Conservation (phyloP, 2,329 filamentous ascomycete genomes). For the Aureobasidium sp. region DNA sequence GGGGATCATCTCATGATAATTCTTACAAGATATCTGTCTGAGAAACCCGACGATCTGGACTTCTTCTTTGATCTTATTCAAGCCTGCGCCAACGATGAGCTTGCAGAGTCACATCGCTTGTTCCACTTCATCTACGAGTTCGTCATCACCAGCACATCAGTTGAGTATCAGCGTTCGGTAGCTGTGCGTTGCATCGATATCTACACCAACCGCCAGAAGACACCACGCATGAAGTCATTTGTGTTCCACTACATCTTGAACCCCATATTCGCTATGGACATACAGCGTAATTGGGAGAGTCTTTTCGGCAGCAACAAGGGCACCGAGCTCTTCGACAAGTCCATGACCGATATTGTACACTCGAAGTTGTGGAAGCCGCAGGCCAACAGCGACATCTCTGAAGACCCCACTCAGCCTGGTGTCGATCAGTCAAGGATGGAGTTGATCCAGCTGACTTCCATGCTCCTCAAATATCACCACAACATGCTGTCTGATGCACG, state of each 20-base stretch:
- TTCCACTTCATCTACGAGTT: constrained; percentile 77
- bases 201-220: constrained; percentile 69
- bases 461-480: constrained; percentile 93
- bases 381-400: constrained; percentile 64
- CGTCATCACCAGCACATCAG: constrained; percentile 75
- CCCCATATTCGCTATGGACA: constrained; percentile 92
- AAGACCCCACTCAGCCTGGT: constrained; percentile 75
- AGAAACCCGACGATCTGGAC: constrained; percentile 59
- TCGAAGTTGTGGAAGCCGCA: constrained; percentile 92
- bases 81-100: constrained; percentile 71
- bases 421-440: constrained; percentile 97
- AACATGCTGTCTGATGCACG: constrained; percentile 80
- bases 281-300: constrained; percentile 69
- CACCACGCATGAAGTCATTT: constrained; percentile 89
- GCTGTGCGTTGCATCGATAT: constrained; percentile 81
- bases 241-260: constrained; percentile 88
- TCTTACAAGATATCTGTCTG: constrained; percentile 70
- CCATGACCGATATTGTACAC: constrained; percentile 83
- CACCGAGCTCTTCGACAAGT: constrained; percentile 73
- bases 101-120: constrained; percentile 69
- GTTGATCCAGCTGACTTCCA: constrained; percentile 84
- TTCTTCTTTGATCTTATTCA: constrained; percentile 80
- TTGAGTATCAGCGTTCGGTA: constrained; percentile 77
- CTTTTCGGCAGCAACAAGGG: constrained; percentile 47
- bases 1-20: constrained; percentile 82